Percentiles rank a stretch among this genome's conserved stretches.
phyloP scores from a whole-genome alignment of 371 early-diverging fungal species.

The Actinomucor elegans region DNA sequence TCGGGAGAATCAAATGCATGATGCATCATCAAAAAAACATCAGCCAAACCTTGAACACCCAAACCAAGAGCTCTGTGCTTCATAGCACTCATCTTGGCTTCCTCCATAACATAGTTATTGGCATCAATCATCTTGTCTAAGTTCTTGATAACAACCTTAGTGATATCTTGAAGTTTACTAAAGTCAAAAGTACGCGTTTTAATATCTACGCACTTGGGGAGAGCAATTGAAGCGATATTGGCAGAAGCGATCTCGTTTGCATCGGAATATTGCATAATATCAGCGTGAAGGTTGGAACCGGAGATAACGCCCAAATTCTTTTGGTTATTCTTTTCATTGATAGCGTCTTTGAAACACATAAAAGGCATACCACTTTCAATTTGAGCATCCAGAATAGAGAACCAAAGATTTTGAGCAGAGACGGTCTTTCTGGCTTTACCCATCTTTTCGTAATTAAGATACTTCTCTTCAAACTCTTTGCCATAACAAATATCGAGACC shows the following conservation, averaged over 20 bases:
- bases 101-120: constrained; percentile 92
- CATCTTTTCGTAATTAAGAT: constrained; percentile 75
- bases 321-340: constrained; percentile 97
- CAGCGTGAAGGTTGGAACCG: constrained; percentile 76
- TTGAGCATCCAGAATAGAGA: constrained; percentile 90
- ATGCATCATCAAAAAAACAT: constrained; percentile 93
- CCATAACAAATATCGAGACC: constrained; percentile 87
- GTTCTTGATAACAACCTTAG: constrained; percentile 86
- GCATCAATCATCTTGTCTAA: constrained; percentile 97
- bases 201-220: constrained; percentile 82
- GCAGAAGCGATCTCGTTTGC: constrained; percentile 97
- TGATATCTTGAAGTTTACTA: constrained; percentile 54
- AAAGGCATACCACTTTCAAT: constrained; percentile 98
- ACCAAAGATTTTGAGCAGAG: constrained; percentile 95
- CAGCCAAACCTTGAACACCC: constrained; percentile 98
- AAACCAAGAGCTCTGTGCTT: constrained; percentile 95
- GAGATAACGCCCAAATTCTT: constrained; percentile 96
- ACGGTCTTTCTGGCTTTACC: constrained; percentile 78
- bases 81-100: constrained; percentile 82
- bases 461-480: constrained; percentile 84
- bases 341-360: constrained; percentile 92
- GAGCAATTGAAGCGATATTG: constrained; percentile 96
- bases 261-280: constrained; percentile 94
- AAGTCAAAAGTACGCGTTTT: constrained; percentile 44
- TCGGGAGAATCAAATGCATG: constrained; percentile 92